Evolutionary conservation across 805 yeast genomes (phyloP).

Genomic region (Pichia nakasei): DNA sequence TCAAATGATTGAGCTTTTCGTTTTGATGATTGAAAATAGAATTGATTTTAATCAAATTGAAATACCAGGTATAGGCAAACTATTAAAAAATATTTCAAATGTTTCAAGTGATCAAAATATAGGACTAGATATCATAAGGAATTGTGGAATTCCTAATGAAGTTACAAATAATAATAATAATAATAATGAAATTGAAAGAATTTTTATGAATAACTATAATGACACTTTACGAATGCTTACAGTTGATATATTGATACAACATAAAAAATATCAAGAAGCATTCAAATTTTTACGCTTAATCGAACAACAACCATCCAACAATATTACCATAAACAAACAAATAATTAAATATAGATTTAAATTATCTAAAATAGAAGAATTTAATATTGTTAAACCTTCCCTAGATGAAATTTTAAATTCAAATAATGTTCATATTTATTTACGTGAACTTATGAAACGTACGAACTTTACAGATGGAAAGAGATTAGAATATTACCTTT

Average conservation of each 20-base stretch:
- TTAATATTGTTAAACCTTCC: neutral
- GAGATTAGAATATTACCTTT: constrained; percentile 11
- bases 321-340: neutral
- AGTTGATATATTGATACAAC: constrained; percentile 13
- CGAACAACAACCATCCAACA: neutral
- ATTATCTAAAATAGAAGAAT: constrained; percentile 3
- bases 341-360: constrained; percentile 2
- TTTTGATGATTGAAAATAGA: neutral
- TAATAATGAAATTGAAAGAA: neutral
- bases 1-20: neutral
- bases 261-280: constrained; percentile 11
- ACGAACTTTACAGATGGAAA: neutral
- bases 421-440: constrained; percentile 5
- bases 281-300: constrained; percentile 8
- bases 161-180: neutral
- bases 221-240: constrained; percentile 14
- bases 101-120: neutral
- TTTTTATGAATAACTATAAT: constrained; percentile 11
- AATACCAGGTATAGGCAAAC: constrained; percentile 3
- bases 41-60: neutral
- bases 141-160: constrained; percentile 10
- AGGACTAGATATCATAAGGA: constrained; percentile 4
- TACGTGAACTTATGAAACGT: constrained; percentile 3
- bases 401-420: neutral
- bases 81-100: constrained; percentile 1